Evolutionary conservation across 768 basidiomycete genomes (phyloP), one percentile per base, ranked within the genome.

Genomic region (Lactarius trivialis): DNA sequence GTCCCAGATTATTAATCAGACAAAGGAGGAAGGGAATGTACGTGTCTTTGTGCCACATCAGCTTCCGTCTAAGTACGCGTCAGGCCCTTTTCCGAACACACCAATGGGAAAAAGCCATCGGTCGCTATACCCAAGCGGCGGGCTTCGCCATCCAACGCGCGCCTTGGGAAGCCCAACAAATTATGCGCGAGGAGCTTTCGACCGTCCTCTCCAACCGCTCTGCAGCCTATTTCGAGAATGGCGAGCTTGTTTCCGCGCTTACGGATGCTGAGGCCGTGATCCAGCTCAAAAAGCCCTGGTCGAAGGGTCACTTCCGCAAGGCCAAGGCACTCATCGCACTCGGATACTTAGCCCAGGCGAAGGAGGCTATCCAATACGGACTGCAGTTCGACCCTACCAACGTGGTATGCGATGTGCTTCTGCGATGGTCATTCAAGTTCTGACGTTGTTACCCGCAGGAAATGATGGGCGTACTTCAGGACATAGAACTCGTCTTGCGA

Each of bases 11-110:
- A 83, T 98, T 60, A 86, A 83, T 15, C 77, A 80, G 52, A 86
- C 88, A 5, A 98, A 98, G 71, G 96, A 98, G 53, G 91, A 96
- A 65, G 97, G 97, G 63, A 99, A 99, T 73, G 93, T 93, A 70
- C 70, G 91, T 78, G 34, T 54, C 33, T 21, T 4, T 33, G 24
- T 54, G 19, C 68, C 37, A 14, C 39, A 28, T 45, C 26, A 49
- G 28, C 19, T 79, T 75, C 72, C 52, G 59, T 57, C 61, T 58
- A 21, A 54, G 17, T 66, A 49, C 26, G 36, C 15, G 55, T 0
- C 71, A 96, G 94, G 75, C 80, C 45, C 73, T 88, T 4, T 98
- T 91, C 79, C 96, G 96, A 74, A 68, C 77, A 50, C 80, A 81
- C n/a, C 79, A 88, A 53, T 83, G 84, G 70, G 76, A 74, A 12